Percentiles rank a stretch among this genome's conserved stretches.
Evolutionary conservation across 768 basidiomycete species (phyloP).

Genomic region (Neoboletus magnificus): DNA sequence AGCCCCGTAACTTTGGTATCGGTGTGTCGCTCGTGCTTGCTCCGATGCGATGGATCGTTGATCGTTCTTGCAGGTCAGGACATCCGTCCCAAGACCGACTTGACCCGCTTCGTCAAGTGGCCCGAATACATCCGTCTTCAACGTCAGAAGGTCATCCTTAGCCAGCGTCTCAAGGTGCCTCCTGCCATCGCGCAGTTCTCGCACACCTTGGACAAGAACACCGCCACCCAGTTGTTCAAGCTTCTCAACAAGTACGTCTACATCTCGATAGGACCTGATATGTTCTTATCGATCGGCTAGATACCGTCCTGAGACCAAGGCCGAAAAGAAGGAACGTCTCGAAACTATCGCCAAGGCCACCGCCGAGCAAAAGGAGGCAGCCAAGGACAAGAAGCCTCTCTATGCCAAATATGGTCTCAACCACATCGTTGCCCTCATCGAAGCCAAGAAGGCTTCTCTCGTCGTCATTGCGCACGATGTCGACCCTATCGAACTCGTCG

Average conservation of each 20-base stretch:
- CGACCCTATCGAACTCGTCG: slow-evolving; percentile 97
- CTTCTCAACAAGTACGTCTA: slow-evolving; percentile 79
- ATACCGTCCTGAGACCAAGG: slow-evolving; percentile 90
- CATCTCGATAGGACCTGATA: neutral
- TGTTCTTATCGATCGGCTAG: slow-evolving; percentile 12
- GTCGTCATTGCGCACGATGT: slow-evolving; percentile 98
- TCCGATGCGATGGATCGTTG: neutral
- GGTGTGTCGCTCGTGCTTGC: slow-evolving; percentile 48
- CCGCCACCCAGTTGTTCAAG: slow-evolving; percentile 96
- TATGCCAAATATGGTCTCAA: slow-evolving; percentile 97
- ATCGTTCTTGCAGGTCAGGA: slow-evolving; percentile 70
- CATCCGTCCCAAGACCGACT: slow-evolving; percentile 82
- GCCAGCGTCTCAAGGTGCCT: slow-evolving; percentile 97
- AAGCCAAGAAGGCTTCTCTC: slow-evolving; percentile 96
- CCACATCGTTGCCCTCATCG: slow-evolving; percentile 92
- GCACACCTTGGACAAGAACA: slow-evolving; percentile 99
- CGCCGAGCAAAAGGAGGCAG: slow-evolving; percentile 74
- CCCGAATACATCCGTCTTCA: slow-evolving; percentile 98
- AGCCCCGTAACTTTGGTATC: slow-evolving; percentile 91
- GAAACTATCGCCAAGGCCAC: slow-evolving; percentile 70
- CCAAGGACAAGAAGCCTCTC: slow-evolving; percentile 89
- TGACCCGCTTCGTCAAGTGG: slow-evolving; percentile 99
- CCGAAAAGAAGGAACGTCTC: slow-evolving; percentile 96
- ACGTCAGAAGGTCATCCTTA: slow-evolving; percentile 96
- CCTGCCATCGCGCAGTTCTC: slow-evolving; percentile 97